Percentiles rank a stretch among this genome's conserved stretches.
Conservation (phyloP, 2,329 filamentous ascomycete species). For the Alternaria dauci region DNA sequence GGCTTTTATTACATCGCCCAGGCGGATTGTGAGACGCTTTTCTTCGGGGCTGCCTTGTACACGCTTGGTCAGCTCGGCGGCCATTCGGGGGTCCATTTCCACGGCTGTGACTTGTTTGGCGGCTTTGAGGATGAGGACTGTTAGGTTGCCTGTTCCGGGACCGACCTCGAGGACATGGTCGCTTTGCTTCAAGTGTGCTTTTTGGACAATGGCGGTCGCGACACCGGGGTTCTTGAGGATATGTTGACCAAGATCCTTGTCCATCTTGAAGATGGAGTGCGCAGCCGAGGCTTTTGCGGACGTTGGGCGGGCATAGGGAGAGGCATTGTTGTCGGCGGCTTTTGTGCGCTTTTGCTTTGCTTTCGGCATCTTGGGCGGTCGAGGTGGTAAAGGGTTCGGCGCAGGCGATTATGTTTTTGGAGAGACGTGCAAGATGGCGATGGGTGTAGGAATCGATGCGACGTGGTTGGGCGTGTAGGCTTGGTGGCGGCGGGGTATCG, state of each 20-base stretch:
- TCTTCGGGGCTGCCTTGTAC: slow-evolving; percentile 84
- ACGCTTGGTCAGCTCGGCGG: slow-evolving; percentile 90
- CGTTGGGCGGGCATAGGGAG: slow-evolving; percentile 55
- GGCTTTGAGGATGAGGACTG: slow-evolving; percentile 85
- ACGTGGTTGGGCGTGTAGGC: not conserved
- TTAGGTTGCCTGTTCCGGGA: slow-evolving; percentile 88
- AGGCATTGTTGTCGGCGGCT: slow-evolving; percentile 42
- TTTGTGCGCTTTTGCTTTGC: slow-evolving; percentile 49
- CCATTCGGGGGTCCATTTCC: slow-evolving; percentile 96
- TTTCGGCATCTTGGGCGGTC: slow-evolving; percentile 56
- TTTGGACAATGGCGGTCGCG: slow-evolving; percentile 81
- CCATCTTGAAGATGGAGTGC: slow-evolving; percentile 97
- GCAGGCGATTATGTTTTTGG: not conserved
- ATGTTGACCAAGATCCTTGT: slow-evolving; percentile 87
- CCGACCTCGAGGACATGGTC: slow-evolving; percentile 90
- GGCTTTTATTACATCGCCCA: slow-evolving; percentile 93
- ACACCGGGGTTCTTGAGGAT: slow-evolving; percentile 93
- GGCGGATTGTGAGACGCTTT: slow-evolving; percentile 83
- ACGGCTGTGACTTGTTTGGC: slow-evolving; percentile 85
- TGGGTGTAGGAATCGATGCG: not conserved
- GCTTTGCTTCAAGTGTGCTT: slow-evolving; percentile 88
- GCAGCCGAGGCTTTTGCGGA: slow-evolving; percentile 59
- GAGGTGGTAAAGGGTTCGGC: not conserved
- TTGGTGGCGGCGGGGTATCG: slow-evolving; percentile 2
- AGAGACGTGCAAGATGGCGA: not conserved